Evolutionary conservation across 768 basidiomycete species (phyloP), one percentile per base, ranked within the genome.

Genomic region (Trametes coccinea): DNA sequence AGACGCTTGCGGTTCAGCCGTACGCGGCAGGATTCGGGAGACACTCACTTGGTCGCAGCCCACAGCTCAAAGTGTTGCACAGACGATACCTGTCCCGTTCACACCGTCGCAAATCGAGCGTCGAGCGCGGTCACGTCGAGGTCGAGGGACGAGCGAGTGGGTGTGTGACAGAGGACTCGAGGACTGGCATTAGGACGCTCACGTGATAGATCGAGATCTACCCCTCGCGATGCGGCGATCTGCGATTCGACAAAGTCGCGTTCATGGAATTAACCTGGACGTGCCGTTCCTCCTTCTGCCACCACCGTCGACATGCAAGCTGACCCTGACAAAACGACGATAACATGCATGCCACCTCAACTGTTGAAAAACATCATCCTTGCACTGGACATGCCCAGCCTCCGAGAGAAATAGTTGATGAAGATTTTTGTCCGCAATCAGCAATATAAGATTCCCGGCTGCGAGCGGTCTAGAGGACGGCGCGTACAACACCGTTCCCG

Each of bases 401-500:
- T 10, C 59, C 69, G 45, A 54, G 64, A 11, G 44, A 54, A 30
- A 14, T 64, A 47, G 53, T 68, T 14, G 53, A 59, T 22, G 29
- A 66, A 1, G 61, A 64, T 34, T 63, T 54, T 4, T 59, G 52
- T 27, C 34, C 65, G 30, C 71, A 67, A 55, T 72, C 4, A 4
- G 71, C 62, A 66, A 62, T 33, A 52, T 70, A 45, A 69, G 70
- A 57, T 67, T 85, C 10, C n/a, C n/a, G n/a, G 77, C 76, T 14
- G 71, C 75, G 2, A 71, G 78, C 13, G 79, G 81, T 17, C 75
- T 80, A 70, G 72, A 72, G 54, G 71, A 80, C 59, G 79, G 80
- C 22, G 66, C 73, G 30, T 68, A 69, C 7, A 68, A 72, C 49
- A 45, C 37, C 17, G 47, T 74, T n/a, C 62, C 69, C 16, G 59